A percentile compares a stretch with the other conserved stretches of the same genome.
Conservation (phyloP, 352 stramenopile species). For the Phytophthora melonis region DNA sequence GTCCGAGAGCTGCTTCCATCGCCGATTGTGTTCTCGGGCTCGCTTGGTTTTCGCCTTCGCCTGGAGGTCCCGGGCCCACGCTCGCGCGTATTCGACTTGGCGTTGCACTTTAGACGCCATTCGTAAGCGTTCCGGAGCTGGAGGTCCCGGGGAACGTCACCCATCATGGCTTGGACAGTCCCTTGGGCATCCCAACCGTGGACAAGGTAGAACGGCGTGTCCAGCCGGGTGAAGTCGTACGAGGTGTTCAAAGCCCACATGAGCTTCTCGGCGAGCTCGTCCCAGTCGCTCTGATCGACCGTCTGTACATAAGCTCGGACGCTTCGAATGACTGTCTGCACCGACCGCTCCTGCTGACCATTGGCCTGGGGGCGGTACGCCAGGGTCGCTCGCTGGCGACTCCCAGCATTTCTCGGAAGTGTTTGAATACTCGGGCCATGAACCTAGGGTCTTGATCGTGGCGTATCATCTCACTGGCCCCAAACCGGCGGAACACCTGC, state of each 20-base stretch:
- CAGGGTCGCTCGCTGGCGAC: constrained; percentile 32
- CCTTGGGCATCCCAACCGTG: constrained; percentile 27
- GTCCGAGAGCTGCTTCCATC: constrained; percentile 11
- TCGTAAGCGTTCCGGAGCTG: constrained; percentile 8
- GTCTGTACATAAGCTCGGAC: constrained; percentile 34
- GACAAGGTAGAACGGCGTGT: constrained; percentile 29
- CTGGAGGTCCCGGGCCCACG: constrained; percentile 7
- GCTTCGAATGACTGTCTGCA: constrained; percentile 37
- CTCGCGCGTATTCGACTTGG: constrained; percentile 9
- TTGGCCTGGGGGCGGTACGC: constrained; percentile 46
- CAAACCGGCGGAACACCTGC: not conserved
- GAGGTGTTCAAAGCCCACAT: constrained; percentile 38
- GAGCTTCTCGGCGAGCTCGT: constrained; percentile 32
- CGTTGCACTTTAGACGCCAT: constrained; percentile 7
- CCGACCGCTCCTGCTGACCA: constrained; percentile 42
- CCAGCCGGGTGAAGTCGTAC: constrained; percentile 12
- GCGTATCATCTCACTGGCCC: not conserved
- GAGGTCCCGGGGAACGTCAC: not conserved
- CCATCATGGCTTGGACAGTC: constrained; percentile 16
- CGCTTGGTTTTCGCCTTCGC: constrained; percentile 5
- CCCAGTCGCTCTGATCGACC: constrained; percentile 40
- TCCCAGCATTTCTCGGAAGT: constrained; percentile 36
- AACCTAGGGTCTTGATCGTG: not conserved
- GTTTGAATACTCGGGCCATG: constrained; percentile 22
- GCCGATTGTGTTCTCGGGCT: not conserved